Percentiles rank a stretch among this genome's conserved stretches.
Evolutionary conservation across 768 basidiomycete species (phyloP).

Genomic region (Podaxis carcinomalis): DNA sequence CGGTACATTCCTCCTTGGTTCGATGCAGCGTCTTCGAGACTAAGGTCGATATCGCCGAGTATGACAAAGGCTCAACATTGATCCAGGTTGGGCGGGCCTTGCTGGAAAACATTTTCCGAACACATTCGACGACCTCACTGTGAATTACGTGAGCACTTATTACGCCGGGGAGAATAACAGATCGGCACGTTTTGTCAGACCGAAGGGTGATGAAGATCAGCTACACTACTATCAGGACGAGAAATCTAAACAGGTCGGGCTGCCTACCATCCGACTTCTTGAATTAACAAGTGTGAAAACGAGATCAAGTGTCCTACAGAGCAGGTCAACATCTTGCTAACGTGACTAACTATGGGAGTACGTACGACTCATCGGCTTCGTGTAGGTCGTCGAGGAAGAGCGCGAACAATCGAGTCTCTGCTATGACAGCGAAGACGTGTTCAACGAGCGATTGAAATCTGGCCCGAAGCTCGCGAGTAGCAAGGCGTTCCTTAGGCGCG

Average conservation of each 20-base stretch:
- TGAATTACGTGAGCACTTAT: not conserved
- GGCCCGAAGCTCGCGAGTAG: constrained; percentile 58
- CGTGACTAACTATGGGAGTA: not conserved
- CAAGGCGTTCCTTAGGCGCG: constrained; percentile 48
- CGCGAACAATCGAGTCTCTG: constrained; percentile 67
- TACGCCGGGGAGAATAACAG: not conserved
- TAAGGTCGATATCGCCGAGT: constrained; percentile 50
- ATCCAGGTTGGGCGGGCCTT: constrained; percentile 66
- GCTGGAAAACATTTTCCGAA: constrained; percentile 53
- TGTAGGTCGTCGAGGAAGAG: constrained; percentile 73
- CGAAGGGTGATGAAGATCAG: constrained; percentile 62
- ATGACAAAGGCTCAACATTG: constrained; percentile 53
- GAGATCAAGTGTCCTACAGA: constrained; percentile 57
- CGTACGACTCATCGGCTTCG: constrained; percentile 67
- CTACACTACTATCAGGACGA: constrained; percentile 24
- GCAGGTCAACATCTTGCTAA: constrained; percentile 1
- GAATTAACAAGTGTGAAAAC: constrained; percentile 62
- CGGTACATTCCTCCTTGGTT: constrained; percentile 47
- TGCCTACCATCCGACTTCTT: constrained; percentile 56
- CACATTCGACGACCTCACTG: constrained; percentile 45
- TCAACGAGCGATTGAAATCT: constrained; percentile 70
- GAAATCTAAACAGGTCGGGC: not conserved
- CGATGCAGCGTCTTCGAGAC: constrained; percentile 64
- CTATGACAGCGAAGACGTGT: constrained; percentile 63
- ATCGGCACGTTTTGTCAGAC: constrained; percentile 44